A percentile compares a stretch with the other conserved stretches of the same genome.
These are phyloP conservation scores for Peronospora destructor DNA, from an alignment of 352 stramenopile genomes.

Conservation along the genomic window DNA sequence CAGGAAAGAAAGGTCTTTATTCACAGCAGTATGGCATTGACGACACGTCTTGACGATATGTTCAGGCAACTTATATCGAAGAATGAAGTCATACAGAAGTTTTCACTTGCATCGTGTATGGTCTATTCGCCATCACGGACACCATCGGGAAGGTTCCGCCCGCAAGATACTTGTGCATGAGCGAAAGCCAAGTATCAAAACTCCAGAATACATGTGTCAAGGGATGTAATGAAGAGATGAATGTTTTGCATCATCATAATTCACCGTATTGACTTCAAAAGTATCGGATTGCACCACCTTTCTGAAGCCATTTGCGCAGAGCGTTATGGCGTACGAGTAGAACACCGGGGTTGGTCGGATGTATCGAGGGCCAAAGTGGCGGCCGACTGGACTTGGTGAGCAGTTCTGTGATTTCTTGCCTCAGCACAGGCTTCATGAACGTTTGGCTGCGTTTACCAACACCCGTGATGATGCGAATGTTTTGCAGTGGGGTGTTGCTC, in stretches of 20 bases:
- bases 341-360: constrained; percentile 55
- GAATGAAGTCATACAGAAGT: too few species aligned
- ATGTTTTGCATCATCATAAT: not conserved
- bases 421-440: constrained; percentile 56
- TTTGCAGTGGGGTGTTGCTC: constrained; percentile 22
- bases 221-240: not conserved
- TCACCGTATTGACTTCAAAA: constrained; percentile 15
- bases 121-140: too few species aligned
- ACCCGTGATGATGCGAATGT: constrained; percentile 71
- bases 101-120: too few species aligned
- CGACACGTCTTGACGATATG: too few species aligned
- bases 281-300: constrained; percentile 35
- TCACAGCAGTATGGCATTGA: too few species aligned
- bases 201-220: too few species aligned
- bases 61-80: too few species aligned
- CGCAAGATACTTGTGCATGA: too few species aligned
- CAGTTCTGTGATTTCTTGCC: constrained; percentile 43
- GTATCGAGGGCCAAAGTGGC: constrained; percentile 38
- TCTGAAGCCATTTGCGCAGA: constrained; percentile 50
- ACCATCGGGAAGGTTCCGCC: too few species aligned
- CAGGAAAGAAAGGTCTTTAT: too few species aligned
- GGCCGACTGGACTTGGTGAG: constrained; percentile 44
- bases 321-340: constrained; percentile 45
- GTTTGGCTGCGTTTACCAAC: constrained; percentile 52
- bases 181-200: too few species aligned